Base-by-base conservation (phyloP, 1,139 yeast genomes). In the Neolecta irregularis region DNA sequence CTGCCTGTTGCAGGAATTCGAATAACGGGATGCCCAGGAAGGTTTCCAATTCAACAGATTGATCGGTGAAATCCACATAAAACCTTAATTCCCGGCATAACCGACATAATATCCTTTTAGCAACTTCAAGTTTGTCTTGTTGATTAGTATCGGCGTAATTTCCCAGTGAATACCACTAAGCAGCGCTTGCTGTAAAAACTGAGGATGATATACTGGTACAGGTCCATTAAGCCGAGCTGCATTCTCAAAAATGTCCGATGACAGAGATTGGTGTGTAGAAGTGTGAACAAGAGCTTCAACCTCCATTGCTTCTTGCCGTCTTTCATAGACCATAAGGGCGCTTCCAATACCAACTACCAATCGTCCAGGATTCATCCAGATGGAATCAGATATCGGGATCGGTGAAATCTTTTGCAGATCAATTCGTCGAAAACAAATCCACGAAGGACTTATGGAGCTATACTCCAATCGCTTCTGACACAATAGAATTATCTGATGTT, bases 191-290 rank as follows among this genome's bases (percentile, higher is more conserved):
- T 28, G 75, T 29, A 88, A 57, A 41, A 81, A 67, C 53, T 83
- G 94, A 0, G 98, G 98, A 50, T 88, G 96, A 48, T 79, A 88
- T 1, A 83, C 58, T 0, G 96, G 95, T 24, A 88, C 55, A 0
- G 93, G 91, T 20, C 95, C 94, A 56, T 83, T 83, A 37, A 88
- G 57, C 1, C 81, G 74, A 12, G 80, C 61, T 30, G 78, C 79
- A 39, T 83, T 62, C 40, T 69, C 72, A 47, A 79, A 68, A 2
- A 72, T 61, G 43, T 70, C 73, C 41, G 64, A 35, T 7, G 39
- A 37, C 5, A 48, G 41, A 16, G 51, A 44, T 33, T 50, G 50
- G 24, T 55, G 46, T 9, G 56, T 45, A 6, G 52, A 51, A 26
- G 56, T 46, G 31, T 49, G 43, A 35, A 58, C 55, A 31, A 37